Percentiles rank a stretch among this genome's conserved stretches.
phyloP scores from a whole-genome alignment of 495 filamentous ascomycete species.

The Podospora pseudopauciseta region DNA sequence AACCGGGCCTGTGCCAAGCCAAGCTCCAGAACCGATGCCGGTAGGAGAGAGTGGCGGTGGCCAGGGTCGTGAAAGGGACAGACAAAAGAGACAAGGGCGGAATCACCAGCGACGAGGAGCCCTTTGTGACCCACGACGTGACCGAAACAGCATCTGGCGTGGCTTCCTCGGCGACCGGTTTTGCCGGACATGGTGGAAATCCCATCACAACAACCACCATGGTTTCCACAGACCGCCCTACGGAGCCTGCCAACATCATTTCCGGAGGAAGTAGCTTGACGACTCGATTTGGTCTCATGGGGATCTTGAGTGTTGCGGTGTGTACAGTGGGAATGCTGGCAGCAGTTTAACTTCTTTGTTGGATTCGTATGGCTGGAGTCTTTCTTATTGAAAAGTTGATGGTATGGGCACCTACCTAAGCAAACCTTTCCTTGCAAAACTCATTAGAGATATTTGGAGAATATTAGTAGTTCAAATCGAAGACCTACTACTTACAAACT shows the following conservation, averaged over 20 bases:
- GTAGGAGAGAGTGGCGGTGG: not conserved
- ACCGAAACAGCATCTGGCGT: not conserved
- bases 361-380: too few relatives aligned
- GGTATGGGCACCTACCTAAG: too few relatives aligned
- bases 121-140: not conserved
- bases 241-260: not conserved
- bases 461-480: too few relatives aligned
- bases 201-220: not conserved
- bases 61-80: not conserved
- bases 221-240: not conserved
- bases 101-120: not conserved
- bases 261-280: not conserved
- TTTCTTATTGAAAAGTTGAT: too few relatives aligned
- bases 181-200: not conserved
- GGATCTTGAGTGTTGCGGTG: not conserved
- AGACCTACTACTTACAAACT: too few relatives aligned
- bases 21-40: not conserved
- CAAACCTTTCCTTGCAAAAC: too few relatives aligned
- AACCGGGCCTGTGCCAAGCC: not conserved
- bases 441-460: too few relatives aligned
- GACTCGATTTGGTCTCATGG: not conserved
- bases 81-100: not conserved
- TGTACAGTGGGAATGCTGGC: not conserved
- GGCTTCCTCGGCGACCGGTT: not conserved
- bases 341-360: not conserved